Percentiles rank a stretch among this genome's conserved stretches.
These are phyloP conservation scores for Hansenula sp. DNA, from an alignment of 1,139 yeast genomes.

Conservation along the genomic window DNA sequence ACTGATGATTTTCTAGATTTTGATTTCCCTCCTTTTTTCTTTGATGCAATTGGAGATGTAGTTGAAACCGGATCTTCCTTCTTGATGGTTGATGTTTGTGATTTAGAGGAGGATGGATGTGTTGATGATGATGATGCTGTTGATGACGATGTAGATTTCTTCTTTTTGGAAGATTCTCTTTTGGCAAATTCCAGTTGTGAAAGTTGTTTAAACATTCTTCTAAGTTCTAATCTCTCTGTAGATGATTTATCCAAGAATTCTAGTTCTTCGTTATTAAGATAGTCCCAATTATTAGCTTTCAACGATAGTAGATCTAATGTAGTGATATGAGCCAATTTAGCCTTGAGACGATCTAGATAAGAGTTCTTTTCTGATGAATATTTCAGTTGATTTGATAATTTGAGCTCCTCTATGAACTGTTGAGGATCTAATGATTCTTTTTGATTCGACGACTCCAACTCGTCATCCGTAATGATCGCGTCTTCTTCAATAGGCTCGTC, in stretches of 20 bases:
- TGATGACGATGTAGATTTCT: background rate
- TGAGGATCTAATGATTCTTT: slow-evolving; percentile 6
- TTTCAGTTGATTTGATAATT: slow-evolving; percentile 16
- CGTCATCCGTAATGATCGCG: background rate
- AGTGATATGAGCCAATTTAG: slow-evolving; percentile 22
- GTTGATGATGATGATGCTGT: background rate
- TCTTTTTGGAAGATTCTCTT: slow-evolving; percentile 13
- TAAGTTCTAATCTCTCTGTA: slow-evolving; percentile 19
- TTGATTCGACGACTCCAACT: background rate
- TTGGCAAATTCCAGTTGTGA: slow-evolving; percentile 18
- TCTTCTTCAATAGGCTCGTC: background rate
- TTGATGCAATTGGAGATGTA: background rate
- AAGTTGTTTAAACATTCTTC: slow-evolving; percentile 23
- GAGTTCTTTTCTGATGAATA: slow-evolving; percentile 18
- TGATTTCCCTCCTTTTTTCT: background rate
- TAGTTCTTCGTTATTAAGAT: slow-evolving; percentile 20
- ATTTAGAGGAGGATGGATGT: background rate
- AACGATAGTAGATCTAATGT: slow-evolving; percentile 20
- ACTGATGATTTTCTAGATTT: background rate
- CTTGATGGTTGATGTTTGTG: background rate
- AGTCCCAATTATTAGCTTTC: slow-evolving; percentile 22
- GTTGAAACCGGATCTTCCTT: background rate
- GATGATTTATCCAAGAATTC: slow-evolving; percentile 21
- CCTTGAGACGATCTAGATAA: slow-evolving; percentile 16
- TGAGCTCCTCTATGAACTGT: slow-evolving; percentile 12